Percentiles rank a stretch among this genome's conserved stretches.
These are phyloP conservation scores for Kodamaea fukazawae DNA, from an alignment of 805 yeast species.

Conservation along the genomic window DNA sequence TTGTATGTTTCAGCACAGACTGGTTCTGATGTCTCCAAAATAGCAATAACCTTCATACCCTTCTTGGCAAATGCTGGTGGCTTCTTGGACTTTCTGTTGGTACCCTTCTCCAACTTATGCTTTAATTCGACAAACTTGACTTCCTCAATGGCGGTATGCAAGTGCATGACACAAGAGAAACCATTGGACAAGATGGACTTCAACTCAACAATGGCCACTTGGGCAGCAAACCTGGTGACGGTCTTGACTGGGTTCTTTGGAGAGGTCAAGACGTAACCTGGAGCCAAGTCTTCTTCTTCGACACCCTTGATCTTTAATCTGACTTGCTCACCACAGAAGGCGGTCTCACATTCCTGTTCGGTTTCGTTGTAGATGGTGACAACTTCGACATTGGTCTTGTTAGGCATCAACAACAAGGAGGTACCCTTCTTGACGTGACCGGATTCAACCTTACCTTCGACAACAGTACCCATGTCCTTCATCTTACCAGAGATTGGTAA, in stretches of 20 bases:
- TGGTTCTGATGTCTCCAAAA: constrained; percentile 79
- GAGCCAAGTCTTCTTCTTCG: constrained; percentile 92
- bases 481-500: constrained; percentile 91
- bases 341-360: constrained; percentile 87
- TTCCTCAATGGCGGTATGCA: constrained; percentile 98
- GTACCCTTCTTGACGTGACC: constrained; percentile 86
- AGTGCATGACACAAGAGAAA: constrained; percentile 96
- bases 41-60: constrained; percentile 97
- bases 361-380: constrained; percentile 89
- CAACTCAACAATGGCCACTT: constrained; percentile 94
- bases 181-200: constrained; percentile 94
- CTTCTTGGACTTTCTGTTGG: constrained; percentile 93
- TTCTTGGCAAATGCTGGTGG: constrained; percentile 98
- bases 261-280: constrained; percentile 90
- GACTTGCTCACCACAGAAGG: constrained; percentile 96
- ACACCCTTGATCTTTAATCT: constrained; percentile 90
- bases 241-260: constrained; percentile 85
- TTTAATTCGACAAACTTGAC: constrained; percentile 76
- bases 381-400: constrained; percentile 79
- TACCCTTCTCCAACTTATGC: constrained; percentile 94
- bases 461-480: constrained; percentile 96
- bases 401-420: constrained; percentile 86
- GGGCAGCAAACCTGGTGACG: constrained; percentile 89
- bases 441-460: constrained; percentile 97
- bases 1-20: constrained; percentile 91